Base-by-base conservation (phyloP, 768 basidiomycete species). In the Amanita rimosa region DNA sequence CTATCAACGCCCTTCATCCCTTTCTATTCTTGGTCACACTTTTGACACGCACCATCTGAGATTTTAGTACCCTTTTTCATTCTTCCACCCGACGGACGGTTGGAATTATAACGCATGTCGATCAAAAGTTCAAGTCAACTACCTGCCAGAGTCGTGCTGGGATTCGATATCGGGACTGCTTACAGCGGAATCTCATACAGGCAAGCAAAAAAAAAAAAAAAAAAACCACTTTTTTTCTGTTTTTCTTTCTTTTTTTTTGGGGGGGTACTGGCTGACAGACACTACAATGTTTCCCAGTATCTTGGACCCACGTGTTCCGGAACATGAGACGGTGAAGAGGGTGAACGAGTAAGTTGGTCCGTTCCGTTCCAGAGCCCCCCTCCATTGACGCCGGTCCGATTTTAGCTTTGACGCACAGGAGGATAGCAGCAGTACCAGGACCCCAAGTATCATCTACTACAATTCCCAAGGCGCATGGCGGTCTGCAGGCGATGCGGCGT, bases 131-230 rank as follows among this genome's bases (percentile, higher is more conserved):
- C 22, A 3, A 24, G 27, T 38, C n/a, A 13, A 26, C 8, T 47
- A 6, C 36, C 37, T 9, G 52, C 68, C 36, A 72, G 69, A 51
- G 50, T 72, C 2, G 61, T 72, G 6, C 58, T 72, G 13, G 67
- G 70, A 16, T 69, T 72, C 37, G 70, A 71, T 46, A 58, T 71
- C 3, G 70, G 70, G 8, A 69, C 70, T 1, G 69, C 70, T 2
- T 71, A 62, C 46, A 72, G 70, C 33, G 70, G 71, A 0, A 58
- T 67, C 22, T 72, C 71, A 3, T 76, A 74, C 53, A 59, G 59
- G 61, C 56, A 48, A 29, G 59, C 21, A 4, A n/a, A 6, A n/a
- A n/a, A n/a, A n/a, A n/a, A n/a, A n/a, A n/a, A n/a, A n/a, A n/a
- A n/a, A n/a, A n/a, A n/a, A n/a, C n/a, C n/a, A n/a, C n/a, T n/a